Conservation (phyloP, 2,329 filamentous ascomycete genomes). For the Epichloe sylvatica region DNA sequence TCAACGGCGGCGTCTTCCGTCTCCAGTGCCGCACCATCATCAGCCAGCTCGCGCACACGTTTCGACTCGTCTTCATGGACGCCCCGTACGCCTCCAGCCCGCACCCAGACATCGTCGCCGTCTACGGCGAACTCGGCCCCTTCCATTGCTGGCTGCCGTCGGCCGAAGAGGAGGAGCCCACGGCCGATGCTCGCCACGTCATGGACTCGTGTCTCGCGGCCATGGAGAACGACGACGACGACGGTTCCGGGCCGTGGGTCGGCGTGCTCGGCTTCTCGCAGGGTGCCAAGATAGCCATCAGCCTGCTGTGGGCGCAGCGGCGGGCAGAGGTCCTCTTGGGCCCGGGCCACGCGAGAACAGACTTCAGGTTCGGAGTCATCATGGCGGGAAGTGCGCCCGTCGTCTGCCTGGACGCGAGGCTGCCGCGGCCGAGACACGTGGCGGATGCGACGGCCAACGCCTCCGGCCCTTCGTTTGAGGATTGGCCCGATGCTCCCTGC, state of each 20-base stretch:
- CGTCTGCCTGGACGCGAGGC: slow-evolving; percentile 22
- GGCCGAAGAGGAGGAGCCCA: slow-evolving; percentile 25
- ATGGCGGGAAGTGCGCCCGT: slow-evolving; percentile 21
- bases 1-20: slow-evolving; percentile 56
- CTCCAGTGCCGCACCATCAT: slow-evolving; percentile 47
- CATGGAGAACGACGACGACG: slow-evolving; percentile 31
- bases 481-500: slow-evolving; percentile 34
- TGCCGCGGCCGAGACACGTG: slow-evolving; percentile 38
- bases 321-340: background rate
- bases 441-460: slow-evolving; percentile 13
- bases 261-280: slow-evolving; percentile 53
- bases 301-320: slow-evolving; percentile 48
- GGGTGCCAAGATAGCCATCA: slow-evolving; percentile 47
- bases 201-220: slow-evolving; percentile 25
- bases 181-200: slow-evolving; percentile 29
- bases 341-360: background rate
- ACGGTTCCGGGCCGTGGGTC: slow-evolving; percentile 43
- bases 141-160: slow-evolving; percentile 52
- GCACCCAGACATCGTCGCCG: slow-evolving; percentile 46
- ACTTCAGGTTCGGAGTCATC: slow-evolving; percentile 23
- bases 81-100: slow-evolving; percentile 50
- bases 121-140: slow-evolving; percentile 53
- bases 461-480: slow-evolving; percentile 12
- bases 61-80: slow-evolving; percentile 60
- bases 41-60: slow-evolving; percentile 35